Base-by-base conservation (phyloP, 257 asterid species). In the Solanum medicagineum region DNA sequence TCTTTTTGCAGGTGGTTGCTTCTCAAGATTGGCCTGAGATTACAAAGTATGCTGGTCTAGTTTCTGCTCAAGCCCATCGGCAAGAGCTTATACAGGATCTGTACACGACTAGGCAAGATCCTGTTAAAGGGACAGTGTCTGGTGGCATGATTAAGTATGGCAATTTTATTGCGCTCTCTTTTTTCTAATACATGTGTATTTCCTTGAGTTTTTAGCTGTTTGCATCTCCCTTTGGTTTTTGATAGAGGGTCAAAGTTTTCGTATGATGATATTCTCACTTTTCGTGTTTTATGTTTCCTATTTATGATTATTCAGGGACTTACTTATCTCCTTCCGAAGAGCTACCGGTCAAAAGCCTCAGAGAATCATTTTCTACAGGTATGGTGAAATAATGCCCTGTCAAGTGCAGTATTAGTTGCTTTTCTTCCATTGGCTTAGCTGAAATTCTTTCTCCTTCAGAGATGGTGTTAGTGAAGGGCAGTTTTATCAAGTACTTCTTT, bases 401-500 rank as follows among this genome's bases (percentile, higher is more conserved):
- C 65, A 8, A 4, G n/a, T 70, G 59, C 22, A 44, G 7, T 19
- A 56, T 68, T 5, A 12, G 1, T 77, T 81, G 62, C 66, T 65
- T 70, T 53, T 20, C 69, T 80, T 85, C 82, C 75, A 26, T 10
- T 29, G 83, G 49, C 83, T 53, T 63, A 44, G 63, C 8, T 4
- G 29, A 29, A 29, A 16, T 40, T 44, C 36, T 56, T 24, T 81
- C 81, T 17, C 68, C 20, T 86, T 44, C 88, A 96, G 98, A 87
- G 99, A 96, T 89, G 98, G 99, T 16, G 99, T 96, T 2, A 96
- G 99, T 68, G 99, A 96, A 86, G 99, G 99, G 12, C 99, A 96
- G 80, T 96, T 96, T 86, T 95, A 96, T 84, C 99, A 96, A 90
- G 98, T 96, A 32, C 85, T 96, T 85, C 97, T 96, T 44, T 92